Evolutionary conservation across 2,329 filamentous ascomycete genomes (phyloP).

Genomic region (Sporothrix dimorphospora): DNA sequence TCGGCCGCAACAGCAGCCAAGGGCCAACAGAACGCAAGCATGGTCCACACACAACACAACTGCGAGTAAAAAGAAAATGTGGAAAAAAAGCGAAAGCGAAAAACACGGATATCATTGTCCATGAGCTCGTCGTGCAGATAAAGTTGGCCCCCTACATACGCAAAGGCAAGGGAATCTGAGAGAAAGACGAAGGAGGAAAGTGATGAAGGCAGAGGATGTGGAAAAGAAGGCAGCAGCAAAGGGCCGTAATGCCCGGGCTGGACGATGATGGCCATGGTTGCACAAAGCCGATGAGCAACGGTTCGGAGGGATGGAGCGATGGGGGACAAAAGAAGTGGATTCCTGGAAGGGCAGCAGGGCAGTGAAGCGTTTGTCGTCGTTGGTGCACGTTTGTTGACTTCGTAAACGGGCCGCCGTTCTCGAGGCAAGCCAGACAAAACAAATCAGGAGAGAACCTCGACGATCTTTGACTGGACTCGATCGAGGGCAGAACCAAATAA

Average conservation of each 20-base stretch:
- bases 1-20: not conserved
- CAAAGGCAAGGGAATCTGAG: not conserved
- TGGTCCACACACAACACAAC: not conserved
- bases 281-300: not conserved
- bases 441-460: not conserved
- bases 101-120: not conserved
- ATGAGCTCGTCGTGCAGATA: not conserved
- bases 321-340: not conserved
- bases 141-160: not conserved
- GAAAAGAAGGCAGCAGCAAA: not conserved
- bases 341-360: not conserved
- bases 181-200: not conserved
- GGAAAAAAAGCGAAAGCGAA: not conserved
- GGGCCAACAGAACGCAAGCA: not conserved
- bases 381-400: not conserved
- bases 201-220: not conserved
- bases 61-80: not conserved
- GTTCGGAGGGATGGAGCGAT: not conserved
- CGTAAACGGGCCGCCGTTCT: not conserved
- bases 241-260: not conserved
- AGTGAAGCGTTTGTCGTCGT: not conserved
- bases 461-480: not conserved
- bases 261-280: not conserved
- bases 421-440: not conserved
- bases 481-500: not conserved